Evolutionary conservation across 202 grass and related monocot species (phyloP), one percentile per base, ranked within the genome.

Genomic region (Setaria viridis): DNA sequence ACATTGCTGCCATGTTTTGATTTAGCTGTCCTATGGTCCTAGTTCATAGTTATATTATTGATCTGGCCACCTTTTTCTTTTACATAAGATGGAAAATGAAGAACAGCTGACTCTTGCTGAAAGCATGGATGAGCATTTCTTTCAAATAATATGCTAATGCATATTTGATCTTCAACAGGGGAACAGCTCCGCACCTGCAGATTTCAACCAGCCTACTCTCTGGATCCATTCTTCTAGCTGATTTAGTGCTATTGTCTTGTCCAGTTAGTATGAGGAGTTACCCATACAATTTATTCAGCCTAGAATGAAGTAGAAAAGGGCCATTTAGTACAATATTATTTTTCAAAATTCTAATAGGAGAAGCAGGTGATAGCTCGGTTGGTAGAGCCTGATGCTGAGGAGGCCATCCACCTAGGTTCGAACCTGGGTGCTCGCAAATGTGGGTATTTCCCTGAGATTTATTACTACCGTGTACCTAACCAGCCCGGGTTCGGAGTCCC

Each of bases 1-100:
- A 43, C 55, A 54, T 62, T 62, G 15, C 20, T 42, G 45, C 32
- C 41, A 70, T 70, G 64, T 70, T 82, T 72, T 77, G 42, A 57
- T 78, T 32, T 56, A 54, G 11, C 9, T 4, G 30, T 71, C 43
- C 71, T 57, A 15, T 42, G 34, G 35, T 59, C 13, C 58, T 79
- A 11, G 58, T 54, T 37, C 30, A 14, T 62, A 77, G 32, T 70
- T 62, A 62, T 77, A 16, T 53, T 77, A 5, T 82, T 82, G 30
- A 53, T 62, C 43, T 63, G 5, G 25, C 57, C 7, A 53, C 7
- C 46, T 70, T 70, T 78, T 78, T 20, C 32, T 75, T 56, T 75
- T 11, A 76, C 56, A 42, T 42, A 54, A 76, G 34, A n/a, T 76
- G 74, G 19, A 42, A 58, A 77, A 29, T 21, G 37, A 15, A 59